Evolutionary conservation across 345 rosid genomes (phyloP), one percentile per base, ranked within the genome.

Genomic region (Anacardium occidentale): DNA sequence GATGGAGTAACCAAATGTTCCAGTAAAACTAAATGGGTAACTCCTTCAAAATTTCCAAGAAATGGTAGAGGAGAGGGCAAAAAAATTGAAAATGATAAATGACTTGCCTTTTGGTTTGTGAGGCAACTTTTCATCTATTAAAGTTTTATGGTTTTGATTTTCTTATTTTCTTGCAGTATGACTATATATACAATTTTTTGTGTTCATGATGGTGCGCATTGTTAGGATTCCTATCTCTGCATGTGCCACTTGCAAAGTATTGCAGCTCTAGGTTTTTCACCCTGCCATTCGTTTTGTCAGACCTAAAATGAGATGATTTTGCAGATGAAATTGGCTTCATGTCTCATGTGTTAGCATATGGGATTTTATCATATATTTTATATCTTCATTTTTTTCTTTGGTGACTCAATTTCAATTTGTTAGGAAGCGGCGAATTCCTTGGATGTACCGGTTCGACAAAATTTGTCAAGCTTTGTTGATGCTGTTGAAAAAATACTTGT

Each of bases 351-450:
- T 54, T 54, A 12, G 58, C 8, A 37, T 37, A 37, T 1, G 42
- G 42, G 42, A 37, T 5, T 0, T 37, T 1, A 37, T 37, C 9
- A 7, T 7, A 37, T 7, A 7, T 37, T 29, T 29, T 37, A 37
- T 37, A 37, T 37, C n/a, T 32, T 62, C 37, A 7, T n/a, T 6
- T 73, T 14, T 7, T 58, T 68, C 62, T 4, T 47, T 40, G 32
- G 32, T 29, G 29, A 10, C 29, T 57, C 56, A 15, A 65, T 74
- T 56, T 66, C 17, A 42, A 56, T 72, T 62, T 53, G 2, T 57
- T 55, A 88, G 90, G 87, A 85, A 78, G 64, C 65, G 42, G 87
- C 78, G 20, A 86, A 84, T 62, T 83, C 84, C 53, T 54, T 85
- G 75, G 88, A 83, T 59, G 66, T 62, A 40, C 52, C 76, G 5